Evolutionary conservation across 129 eudicot species (phyloP).

Genomic region (Lactuca sativa): DNA sequence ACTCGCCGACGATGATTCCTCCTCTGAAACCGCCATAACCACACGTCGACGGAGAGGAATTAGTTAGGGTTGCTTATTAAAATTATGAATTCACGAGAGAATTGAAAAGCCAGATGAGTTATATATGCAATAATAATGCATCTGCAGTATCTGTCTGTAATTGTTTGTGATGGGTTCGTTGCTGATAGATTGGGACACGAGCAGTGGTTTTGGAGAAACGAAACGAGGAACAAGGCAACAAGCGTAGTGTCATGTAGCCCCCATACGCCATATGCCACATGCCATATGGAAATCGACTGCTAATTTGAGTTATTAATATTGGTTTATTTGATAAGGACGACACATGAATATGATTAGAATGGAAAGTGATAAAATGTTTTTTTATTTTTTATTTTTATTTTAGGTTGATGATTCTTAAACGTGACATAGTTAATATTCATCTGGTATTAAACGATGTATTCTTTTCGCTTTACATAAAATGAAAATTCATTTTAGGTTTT

Average conservation of each 20-base stretch:
- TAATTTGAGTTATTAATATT: slow-evolving; percentile 7
- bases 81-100: slow-evolving; percentile 2
- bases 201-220: slow-evolving; percentile 20
- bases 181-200: slow-evolving; percentile 26
- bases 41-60: slow-evolving; percentile 14
- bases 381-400: too few relatives aligned
- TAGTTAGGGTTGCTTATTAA: slow-evolving; percentile 16
- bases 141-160: slow-evolving; percentile 16
- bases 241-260: slow-evolving; percentile 8
- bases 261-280: not conserved
- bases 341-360: too few relatives aligned
- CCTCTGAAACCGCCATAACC: slow-evolving; percentile 80
- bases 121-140: not conserved
- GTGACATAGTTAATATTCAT: too few relatives aligned
- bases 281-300: not conserved
- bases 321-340: not conserved
- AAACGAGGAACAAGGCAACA: slow-evolving; percentile 11
- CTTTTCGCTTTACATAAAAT: too few relatives aligned
- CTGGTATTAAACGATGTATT: too few relatives aligned
- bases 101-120: not conserved
- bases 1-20: slow-evolving; percentile 64
- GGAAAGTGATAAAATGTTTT: too few relatives aligned
- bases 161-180: slow-evolving; percentile 10
- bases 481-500: too few relatives aligned
- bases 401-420: too few relatives aligned